Evolutionary conservation across 495 filamentous ascomycete species (phyloP).

Genomic region (Bombardia bombarda): DNA sequence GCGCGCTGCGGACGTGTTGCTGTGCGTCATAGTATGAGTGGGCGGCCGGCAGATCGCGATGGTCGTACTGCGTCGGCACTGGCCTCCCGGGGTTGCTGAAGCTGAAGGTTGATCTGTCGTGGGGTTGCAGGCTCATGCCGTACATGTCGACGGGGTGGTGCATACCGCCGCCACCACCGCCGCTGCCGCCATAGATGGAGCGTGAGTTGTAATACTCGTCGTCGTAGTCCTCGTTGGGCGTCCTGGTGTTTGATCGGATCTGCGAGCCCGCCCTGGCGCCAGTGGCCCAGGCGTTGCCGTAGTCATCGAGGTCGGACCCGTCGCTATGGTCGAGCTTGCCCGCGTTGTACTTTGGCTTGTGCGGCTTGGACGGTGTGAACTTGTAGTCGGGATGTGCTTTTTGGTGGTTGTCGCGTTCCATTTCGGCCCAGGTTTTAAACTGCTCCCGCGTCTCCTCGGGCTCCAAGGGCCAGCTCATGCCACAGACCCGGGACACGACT

Average conservation of each 20-base stretch:
- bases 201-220: slow-evolving; percentile 26
- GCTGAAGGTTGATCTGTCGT: slow-evolving; percentile 50
- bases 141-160: no score
- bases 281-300: slow-evolving; percentile 23
- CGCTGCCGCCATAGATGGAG: slow-evolving; percentile 17
- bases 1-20: slow-evolving; percentile 38
- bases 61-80: slow-evolving; percentile 46
- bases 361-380: slow-evolving; percentile 78
- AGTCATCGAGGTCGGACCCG: slow-evolving; percentile 28
- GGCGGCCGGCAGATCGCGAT: slow-evolving; percentile 30
- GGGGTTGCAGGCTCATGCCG: slow-evolving; percentile 22
- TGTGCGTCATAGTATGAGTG: slow-evolving; percentile 53
- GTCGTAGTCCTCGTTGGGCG: slow-evolving; percentile 24
- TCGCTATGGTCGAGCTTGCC: slow-evolving; percentile 29
- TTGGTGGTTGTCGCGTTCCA: slow-evolving; percentile 81
- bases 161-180: slow-evolving; percentile 19
- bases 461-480: slow-evolving; percentile 81
- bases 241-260: slow-evolving; percentile 21
- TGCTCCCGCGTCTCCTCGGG: slow-evolving; percentile 59
- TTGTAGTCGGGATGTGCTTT: slow-evolving; percentile 88
- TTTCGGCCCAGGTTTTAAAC: slow-evolving; percentile 71
- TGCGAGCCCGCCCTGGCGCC: slow-evolving; percentile 13
- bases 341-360: slow-evolving; percentile 37
- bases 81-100: slow-evolving; percentile 55
- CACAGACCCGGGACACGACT: slow-evolving; percentile 76